Evolutionary conservation across 768 basidiomycete species (phyloP).

Genomic region (Russula vinacea): DNA sequence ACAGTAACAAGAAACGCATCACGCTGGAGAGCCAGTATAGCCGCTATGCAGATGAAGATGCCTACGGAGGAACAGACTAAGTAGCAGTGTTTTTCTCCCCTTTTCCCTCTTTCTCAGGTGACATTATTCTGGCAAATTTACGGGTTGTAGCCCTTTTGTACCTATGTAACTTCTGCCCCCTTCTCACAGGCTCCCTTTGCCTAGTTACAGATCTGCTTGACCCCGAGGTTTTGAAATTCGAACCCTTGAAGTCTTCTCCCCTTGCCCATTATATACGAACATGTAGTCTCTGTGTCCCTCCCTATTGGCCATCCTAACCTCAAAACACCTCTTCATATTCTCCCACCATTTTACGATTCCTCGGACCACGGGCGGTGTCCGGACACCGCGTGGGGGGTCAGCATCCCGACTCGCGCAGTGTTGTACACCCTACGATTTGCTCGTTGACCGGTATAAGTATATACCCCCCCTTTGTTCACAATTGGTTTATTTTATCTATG

Average conservation of each 20-base stretch:
- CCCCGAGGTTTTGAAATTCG: not conserved
- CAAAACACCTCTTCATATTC: constrained; percentile 3
- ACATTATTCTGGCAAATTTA: not conserved
- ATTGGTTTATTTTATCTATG: constrained; percentile 16
- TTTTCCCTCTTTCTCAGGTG: not conserved
- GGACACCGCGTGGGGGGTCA: constrained; percentile 14
- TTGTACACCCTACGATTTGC: constrained; percentile 3
- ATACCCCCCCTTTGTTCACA: constrained; percentile 16
- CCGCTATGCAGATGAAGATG: constrained; percentile 32
- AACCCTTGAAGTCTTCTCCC: not conserved
- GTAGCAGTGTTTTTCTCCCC: not conserved
- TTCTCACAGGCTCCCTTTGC: not conserved
- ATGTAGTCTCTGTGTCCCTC: not conserved
- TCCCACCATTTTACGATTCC: constrained; percentile 13
- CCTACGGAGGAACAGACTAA: constrained; percentile 32
- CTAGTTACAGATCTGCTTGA: not conserved
- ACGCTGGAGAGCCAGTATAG: constrained; percentile 35
- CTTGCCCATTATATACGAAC: constrained; percentile 6
- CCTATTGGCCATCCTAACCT: not conserved
- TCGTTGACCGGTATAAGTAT: constrained; percentile 15
- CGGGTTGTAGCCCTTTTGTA: constrained; percentile 17
- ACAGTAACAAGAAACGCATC: constrained; percentile 29
- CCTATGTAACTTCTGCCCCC: not conserved
- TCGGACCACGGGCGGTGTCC: constrained; percentile 10
- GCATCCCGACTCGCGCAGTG: constrained; percentile 1